Base-by-base conservation (phyloP, 805 yeast genomes). In the Teunomyces aglyptinius region DNA sequence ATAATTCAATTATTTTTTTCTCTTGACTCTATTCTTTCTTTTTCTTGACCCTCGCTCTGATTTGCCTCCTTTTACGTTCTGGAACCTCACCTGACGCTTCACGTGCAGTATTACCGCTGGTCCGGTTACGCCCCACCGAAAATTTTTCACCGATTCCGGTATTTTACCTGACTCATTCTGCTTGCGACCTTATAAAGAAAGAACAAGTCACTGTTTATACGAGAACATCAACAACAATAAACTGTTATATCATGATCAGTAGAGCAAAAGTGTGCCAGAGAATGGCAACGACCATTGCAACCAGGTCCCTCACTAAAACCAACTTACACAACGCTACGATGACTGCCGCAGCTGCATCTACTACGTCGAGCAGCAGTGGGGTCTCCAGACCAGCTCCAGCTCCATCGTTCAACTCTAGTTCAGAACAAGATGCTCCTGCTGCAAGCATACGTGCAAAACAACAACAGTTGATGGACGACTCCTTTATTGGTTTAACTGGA, bases 401-500 rank as follows among this genome's bases (percentile, higher is more conserved):
- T 11, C 81, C 82, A 6, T 58, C 81, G n/a, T 78, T 78, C 58
- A 73, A 77, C 59, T 46, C 50, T 35, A 50, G 55, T 27, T 50
- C 46, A 38, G 60, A 51, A 18, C 60, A 49, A 12, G 57, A 55
- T 19, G 47, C 38, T 11, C 28, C 26, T 26, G 33, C 44, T 18
- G 10, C 38, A 20, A 38, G 6, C 22, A 28, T 28, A 12, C 13
- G 13, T 10, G 18, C 38, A 27, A 15, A 27, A 12, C 44, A 34
- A 32, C 41, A 40, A n/a, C 56, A 19, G 43, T 41, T 63, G 47
- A 79, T 85, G 85, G 95, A 87, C 60, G 91, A 86, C 59, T 86
- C 96, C 4, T 83, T 92, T 60, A 90, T 94, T 46, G 99, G 99
- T 13, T 78, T 90, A 58, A 85, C 96, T n/a, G 99, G 99, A 53